phyloP scores from a whole-genome alignment of 2,329 filamentous ascomycete species.

The Colletotrichum magnum region DNA sequence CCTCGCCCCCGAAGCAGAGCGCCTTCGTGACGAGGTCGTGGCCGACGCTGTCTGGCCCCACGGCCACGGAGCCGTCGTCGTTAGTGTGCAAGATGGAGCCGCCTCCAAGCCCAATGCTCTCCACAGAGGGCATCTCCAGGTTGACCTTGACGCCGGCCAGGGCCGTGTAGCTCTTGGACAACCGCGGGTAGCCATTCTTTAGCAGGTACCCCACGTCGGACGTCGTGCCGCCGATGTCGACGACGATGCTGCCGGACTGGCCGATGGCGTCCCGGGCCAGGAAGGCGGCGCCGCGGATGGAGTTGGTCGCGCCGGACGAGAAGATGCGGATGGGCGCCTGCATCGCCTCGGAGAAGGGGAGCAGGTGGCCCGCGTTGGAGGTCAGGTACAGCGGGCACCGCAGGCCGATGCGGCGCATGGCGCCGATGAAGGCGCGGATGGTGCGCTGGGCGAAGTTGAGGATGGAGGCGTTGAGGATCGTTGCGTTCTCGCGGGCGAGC shows the following conservation, averaged over 20 bases:
- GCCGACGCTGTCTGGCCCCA: constrained; percentile 47
- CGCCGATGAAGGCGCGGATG: constrained; percentile 59
- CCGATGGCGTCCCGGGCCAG: constrained; percentile 25
- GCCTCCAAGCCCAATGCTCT: constrained; percentile 45
- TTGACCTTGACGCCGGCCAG: constrained; percentile 45
- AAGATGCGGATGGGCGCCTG: constrained; percentile 43
- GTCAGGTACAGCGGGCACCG: constrained; percentile 61
- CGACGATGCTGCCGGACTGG: constrained; percentile 39
- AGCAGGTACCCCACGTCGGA: constrained; percentile 44
- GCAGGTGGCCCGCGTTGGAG: constrained; percentile 61
- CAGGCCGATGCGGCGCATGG: constrained; percentile 58
- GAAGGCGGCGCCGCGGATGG: constrained; percentile 45
- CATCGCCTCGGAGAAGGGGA: constrained; percentile 43
- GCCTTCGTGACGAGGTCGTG: constrained; percentile 43
- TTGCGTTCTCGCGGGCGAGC: constrained; percentile 66
- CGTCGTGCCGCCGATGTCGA: constrained; percentile 46
- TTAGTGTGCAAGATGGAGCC: constrained; percentile 38
- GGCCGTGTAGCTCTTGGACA: constrained; percentile 44
- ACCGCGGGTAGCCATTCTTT: constrained; percentile 43
- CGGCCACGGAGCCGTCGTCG: constrained; percentile 22
- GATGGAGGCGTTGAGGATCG: constrained; percentile 67
- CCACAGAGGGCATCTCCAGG: constrained; percentile 45
- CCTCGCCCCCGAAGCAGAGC: constrained; percentile 43
- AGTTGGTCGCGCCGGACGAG: constrained; percentile 46
- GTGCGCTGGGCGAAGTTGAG: constrained; percentile 62